A percentile compares a stretch with the other conserved stretches of the same genome.
phyloP scores from a whole-genome alignment of 352 stramenopile species.

The Phytophthora pistaciae region DNA sequence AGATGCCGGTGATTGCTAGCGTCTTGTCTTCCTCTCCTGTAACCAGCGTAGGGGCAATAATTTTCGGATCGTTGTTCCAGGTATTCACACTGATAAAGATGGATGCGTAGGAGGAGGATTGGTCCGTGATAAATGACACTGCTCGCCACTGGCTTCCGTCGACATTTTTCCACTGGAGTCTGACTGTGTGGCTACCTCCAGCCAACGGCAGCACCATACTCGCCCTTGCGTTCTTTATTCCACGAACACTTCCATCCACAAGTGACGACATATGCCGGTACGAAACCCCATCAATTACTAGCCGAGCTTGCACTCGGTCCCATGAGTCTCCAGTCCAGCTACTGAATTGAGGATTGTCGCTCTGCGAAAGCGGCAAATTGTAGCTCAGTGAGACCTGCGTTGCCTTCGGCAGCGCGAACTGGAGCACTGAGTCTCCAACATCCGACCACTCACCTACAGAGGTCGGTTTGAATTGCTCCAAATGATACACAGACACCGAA shows the following conservation, averaged over 20 bases:
- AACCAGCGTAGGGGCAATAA: slow-evolving; percentile 47
- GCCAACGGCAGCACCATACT: slow-evolving; percentile 70
- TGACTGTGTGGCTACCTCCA: slow-evolving; percentile 65
- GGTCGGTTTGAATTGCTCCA: slow-evolving; percentile 46
- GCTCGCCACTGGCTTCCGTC: slow-evolving; percentile 70
- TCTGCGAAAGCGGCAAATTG: slow-evolving; percentile 75
- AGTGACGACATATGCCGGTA: slow-evolving; percentile 77
- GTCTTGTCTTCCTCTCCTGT: slow-evolving; percentile 58
- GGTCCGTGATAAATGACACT: slow-evolving; percentile 78
- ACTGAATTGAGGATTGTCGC: slow-evolving; percentile 75
- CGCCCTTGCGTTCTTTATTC: slow-evolving; percentile 76
- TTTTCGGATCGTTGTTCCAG: slow-evolving; percentile 78
- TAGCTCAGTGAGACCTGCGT: slow-evolving; percentile 77
- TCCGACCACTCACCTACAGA: slow-evolving; percentile 69
- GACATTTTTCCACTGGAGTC: slow-evolving; percentile 83
- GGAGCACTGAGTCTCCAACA: slow-evolving; percentile 79
- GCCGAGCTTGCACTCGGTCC: slow-evolving; percentile 64
- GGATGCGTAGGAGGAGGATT: slow-evolving; percentile 69
- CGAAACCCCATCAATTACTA: slow-evolving; percentile 74
- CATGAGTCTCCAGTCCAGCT: slow-evolving; percentile 55
- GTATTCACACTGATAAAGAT: slow-evolving; percentile 75
- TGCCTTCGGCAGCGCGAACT: slow-evolving; percentile 67
- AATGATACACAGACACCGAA: slow-evolving; percentile 65
- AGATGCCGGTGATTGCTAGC: slow-evolving; percentile 47
- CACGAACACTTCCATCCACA: slow-evolving; percentile 71